Conservation (phyloP, 2,329 filamentous ascomycete genomes). For the Sporothrix protearum region DNA sequence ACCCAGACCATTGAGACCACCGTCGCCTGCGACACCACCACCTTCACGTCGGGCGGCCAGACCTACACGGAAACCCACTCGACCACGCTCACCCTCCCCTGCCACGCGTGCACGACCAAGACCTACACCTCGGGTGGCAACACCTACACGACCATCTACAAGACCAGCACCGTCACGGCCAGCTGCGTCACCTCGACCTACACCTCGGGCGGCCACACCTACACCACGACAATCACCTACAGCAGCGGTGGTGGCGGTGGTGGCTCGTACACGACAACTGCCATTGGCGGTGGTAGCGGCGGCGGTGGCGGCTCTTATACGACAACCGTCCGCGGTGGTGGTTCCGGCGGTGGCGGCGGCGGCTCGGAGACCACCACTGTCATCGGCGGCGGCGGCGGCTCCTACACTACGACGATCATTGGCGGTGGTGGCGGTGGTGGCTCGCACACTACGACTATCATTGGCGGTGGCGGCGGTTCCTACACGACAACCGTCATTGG, state of each 20-base stretch:
- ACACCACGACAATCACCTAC: conserved; percentile 18
- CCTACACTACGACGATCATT: too few species aligned
- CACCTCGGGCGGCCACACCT: conserved; percentile 21
- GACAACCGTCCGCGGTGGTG: conserved; percentile 9
- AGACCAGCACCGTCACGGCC: conserved; percentile 1
- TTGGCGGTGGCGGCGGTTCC: background rate
- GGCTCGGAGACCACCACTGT: too few species aligned
- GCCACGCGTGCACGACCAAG: conserved; percentile 15
- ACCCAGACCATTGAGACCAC: conserved; percentile 17
- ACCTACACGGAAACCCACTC: conserved; percentile 20
- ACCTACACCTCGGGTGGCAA: conserved; percentile 19
- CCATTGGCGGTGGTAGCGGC: background rate
- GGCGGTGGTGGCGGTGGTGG: background rate
- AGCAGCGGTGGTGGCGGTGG: background rate
- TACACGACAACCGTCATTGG: background rate
- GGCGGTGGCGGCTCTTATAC: conserved; percentile 9
- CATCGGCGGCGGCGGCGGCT: background rate
- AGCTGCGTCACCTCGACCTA: conserved; percentile 14
- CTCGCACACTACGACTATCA: background rate
- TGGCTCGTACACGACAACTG: conserved; percentile 20
- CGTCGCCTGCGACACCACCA: conserved; percentile 14
- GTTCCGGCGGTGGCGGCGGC: background rate
- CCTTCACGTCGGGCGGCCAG: conserved; percentile 16
- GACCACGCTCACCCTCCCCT: conserved; percentile 13
- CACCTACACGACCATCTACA: conserved; percentile 18